Evolutionary conservation across 2,329 filamentous ascomycete species (phyloP).

Genomic region (Corynespora cassiicola): DNA sequence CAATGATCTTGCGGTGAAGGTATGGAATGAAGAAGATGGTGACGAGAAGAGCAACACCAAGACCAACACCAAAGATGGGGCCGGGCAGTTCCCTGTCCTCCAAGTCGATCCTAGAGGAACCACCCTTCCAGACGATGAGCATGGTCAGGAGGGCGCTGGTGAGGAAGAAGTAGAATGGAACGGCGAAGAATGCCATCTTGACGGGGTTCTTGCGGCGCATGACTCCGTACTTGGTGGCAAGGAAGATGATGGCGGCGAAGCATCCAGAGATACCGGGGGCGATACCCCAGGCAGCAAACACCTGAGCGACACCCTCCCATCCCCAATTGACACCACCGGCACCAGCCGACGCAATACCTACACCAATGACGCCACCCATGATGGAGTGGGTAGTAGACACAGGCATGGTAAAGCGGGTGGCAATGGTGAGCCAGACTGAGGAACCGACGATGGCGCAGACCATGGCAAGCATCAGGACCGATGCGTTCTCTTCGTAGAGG

Average conservation of each 20-base stretch:
- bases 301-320: slow-evolving; percentile 60
- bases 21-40: slow-evolving; percentile 65
- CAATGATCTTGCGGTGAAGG: slow-evolving; percentile 64
- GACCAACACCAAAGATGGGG: slow-evolving; percentile 61
- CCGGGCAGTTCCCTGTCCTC: slow-evolving; percentile 58
- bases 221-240: slow-evolving; percentile 63
- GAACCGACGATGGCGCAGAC: slow-evolving; percentile 60
- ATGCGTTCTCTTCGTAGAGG: slow-evolving; percentile 53
- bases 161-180: slow-evolving; percentile 65
- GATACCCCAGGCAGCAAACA: slow-evolving; percentile 68
- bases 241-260: slow-evolving; percentile 63
- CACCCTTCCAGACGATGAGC: slow-evolving; percentile 54
- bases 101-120: slow-evolving; percentile 54
- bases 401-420: slow-evolving; percentile 59
- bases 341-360: slow-evolving; percentile 60
- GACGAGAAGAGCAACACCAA: slow-evolving; percentile 58
- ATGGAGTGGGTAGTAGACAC: slow-evolving; percentile 62
- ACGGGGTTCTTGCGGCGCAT: slow-evolving; percentile 62
- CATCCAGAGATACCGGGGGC: slow-evolving; percentile 62
- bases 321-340: slow-evolving; percentile 62
- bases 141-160: slow-evolving; percentile 60
- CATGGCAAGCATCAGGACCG: slow-evolving; percentile 61
- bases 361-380: slow-evolving; percentile 51
- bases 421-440: slow-evolving; percentile 60
- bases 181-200: slow-evolving; percentile 58